Conservation (phyloP, 2,329 filamentous ascomycete genomes). For the Coniosporium tulheliwenetii region DNA sequence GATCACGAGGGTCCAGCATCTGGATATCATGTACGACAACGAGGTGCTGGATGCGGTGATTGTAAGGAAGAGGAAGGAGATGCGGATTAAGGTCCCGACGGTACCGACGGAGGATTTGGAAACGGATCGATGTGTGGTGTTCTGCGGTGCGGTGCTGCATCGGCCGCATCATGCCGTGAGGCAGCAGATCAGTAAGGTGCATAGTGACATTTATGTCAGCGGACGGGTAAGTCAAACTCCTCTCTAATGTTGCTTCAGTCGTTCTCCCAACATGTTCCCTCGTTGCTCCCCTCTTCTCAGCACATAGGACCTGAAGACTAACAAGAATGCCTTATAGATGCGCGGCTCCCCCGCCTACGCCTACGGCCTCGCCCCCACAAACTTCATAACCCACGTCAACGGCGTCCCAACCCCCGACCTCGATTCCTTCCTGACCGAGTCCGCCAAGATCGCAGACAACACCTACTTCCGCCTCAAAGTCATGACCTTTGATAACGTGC, state of each 20-base stretch:
- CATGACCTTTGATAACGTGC: constrained; percentile 97
- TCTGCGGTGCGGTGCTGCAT: constrained; percentile 89
- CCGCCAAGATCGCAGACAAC: constrained; percentile 83
- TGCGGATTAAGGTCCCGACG: constrained; percentile 64
- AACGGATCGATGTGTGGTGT: constrained; percentile 80
- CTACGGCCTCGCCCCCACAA: constrained; percentile 86
- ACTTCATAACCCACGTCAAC: constrained; percentile 95
- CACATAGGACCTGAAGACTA: constrained; percentile 1
- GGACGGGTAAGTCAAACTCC: constrained; percentile 33
- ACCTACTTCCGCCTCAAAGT: constrained; percentile 95
- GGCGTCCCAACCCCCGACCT: constrained; percentile 72
- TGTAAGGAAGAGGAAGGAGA: constrained; percentile 68
- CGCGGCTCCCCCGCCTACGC: constrained; percentile 74
- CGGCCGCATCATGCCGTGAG: constrained; percentile 89
- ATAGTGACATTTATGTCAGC: constrained; percentile 92
- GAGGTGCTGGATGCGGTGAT: constrained; percentile 71
- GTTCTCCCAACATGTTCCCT: no score
- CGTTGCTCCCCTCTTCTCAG: no score
- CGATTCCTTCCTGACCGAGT: constrained; percentile 62
- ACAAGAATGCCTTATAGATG: constrained; percentile 24
- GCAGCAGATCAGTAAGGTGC: constrained; percentile 92
- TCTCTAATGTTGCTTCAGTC: no score
- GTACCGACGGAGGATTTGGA: constrained; percentile 82
- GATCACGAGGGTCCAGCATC: constrained; percentile 81
- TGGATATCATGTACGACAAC: constrained; percentile 93